Percentiles rank a stretch among this genome's conserved stretches.
phyloP scores from a whole-genome alignment of 768 basidiomycete genomes.

The Mycena belliarum region DNA sequence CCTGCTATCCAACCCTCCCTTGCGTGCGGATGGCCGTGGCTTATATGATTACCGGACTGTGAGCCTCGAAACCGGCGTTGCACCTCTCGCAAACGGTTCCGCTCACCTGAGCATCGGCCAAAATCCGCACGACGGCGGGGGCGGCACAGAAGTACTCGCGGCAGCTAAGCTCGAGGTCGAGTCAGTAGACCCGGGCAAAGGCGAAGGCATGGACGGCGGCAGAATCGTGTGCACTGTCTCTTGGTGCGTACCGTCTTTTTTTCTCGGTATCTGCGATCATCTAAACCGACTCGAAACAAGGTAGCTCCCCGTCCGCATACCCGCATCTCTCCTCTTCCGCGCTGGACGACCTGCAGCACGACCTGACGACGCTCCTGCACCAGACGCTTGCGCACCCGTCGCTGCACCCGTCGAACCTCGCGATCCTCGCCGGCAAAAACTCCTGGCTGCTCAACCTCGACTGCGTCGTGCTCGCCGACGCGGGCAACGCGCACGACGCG shows the following conservation, averaged over 20 bases:
- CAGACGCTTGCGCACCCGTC: slow-evolving; percentile 67
- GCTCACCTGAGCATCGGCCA: slow-evolving; percentile 73
- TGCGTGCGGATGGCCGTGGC: slow-evolving; percentile 77
- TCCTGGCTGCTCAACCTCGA: slow-evolving; percentile 80
- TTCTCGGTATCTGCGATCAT: neutral
- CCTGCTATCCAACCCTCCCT: slow-evolving; percentile 55
- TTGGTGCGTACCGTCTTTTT: slow-evolving; percentile 55
- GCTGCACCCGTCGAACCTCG: slow-evolving; percentile 65
- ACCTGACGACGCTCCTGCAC: slow-evolving; percentile 64
- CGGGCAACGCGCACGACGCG: slow-evolving; percentile 76
- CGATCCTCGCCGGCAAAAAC: slow-evolving; percentile 59
- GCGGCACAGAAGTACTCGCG: slow-evolving; percentile 77
- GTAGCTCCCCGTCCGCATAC: slow-evolving; percentile 81
- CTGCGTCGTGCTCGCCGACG: slow-evolving; percentile 69
- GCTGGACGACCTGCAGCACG: slow-evolving; percentile 77
- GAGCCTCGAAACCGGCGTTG: slow-evolving; percentile 73
- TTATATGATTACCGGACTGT: slow-evolving; percentile 69
- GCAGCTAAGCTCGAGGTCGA: slow-evolving; percentile 83
- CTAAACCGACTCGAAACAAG: slow-evolving; percentile 34
- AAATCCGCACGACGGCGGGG: slow-evolving; percentile 51
- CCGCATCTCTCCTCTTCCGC: slow-evolving; percentile 62
- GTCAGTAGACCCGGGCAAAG: slow-evolving; percentile 38
- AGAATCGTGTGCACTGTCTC: slow-evolving; percentile 68
- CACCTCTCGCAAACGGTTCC: slow-evolving; percentile 84
- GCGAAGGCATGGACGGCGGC: slow-evolving; percentile 56